phyloP scores from a whole-genome alignment of 306 rosid genomes.

The Pyrus pyrifolia region DNA sequence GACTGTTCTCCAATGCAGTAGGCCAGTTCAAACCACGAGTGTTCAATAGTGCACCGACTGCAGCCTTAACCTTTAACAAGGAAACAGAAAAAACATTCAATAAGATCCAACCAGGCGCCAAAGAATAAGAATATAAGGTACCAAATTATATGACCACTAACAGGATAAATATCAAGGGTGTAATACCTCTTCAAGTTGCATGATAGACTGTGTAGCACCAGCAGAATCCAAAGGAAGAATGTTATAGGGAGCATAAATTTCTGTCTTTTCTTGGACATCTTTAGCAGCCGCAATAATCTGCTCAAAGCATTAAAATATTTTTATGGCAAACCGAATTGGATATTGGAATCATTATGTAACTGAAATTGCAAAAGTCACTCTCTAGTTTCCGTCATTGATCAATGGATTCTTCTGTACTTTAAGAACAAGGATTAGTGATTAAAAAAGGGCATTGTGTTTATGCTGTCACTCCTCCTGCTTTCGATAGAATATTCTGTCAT shows the following conservation, averaged over 20 bases:
- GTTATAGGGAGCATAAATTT: conserved; percentile 82
- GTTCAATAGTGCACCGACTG: conserved; percentile 70
- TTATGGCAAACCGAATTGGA: background rate
- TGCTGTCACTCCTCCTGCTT: background rate
- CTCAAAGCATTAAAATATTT: conserved; percentile 1
- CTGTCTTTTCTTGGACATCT: conserved; percentile 97
- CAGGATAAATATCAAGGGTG: background rate
- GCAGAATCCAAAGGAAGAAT: conserved; percentile 95
- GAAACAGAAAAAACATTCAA: conserved; percentile 14
- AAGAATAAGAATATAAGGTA: conserved; percentile 5
- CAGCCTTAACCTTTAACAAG: conserved; percentile 68
- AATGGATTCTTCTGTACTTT: background rate
- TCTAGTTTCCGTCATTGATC: background rate
- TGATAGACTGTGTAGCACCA: conserved; percentile 89
- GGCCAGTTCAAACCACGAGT: conserved; percentile 93
- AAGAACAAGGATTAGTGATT: background rate
- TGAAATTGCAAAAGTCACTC: background rate
- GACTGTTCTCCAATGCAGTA: conserved; percentile 68
- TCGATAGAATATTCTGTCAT: background rate
- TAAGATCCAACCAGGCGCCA: conserved; percentile 3
- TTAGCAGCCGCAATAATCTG: conserved; percentile 96
- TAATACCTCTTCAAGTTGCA: conserved; percentile 94
- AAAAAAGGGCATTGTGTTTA: background rate
- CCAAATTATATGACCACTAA: background rate
- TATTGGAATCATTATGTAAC: background rate